A percentile compares a stretch with the other conserved stretches of the same genome.
Conservation (phyloP, 1,284 basidiomycete genomes). For the Trichosporon inkin region DNA sequence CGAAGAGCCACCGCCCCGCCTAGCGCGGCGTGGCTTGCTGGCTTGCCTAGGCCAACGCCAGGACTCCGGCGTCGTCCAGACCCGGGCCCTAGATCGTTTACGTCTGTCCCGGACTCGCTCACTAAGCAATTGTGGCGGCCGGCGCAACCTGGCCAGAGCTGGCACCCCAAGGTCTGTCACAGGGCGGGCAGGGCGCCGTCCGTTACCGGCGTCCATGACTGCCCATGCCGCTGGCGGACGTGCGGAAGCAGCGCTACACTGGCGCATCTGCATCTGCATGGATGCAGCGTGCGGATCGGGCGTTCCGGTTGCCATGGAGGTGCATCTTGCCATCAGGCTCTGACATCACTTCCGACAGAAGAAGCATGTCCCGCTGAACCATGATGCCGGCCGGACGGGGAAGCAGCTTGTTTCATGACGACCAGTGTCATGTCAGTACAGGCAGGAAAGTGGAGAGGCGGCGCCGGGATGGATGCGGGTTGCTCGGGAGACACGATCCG, state of each 20-base stretch:
- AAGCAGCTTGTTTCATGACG: not conserved
- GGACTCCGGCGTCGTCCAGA: not conserved
- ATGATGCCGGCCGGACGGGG: constrained; percentile 1
- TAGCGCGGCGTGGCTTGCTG: not conserved
- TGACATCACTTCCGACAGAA: constrained; percentile 3
- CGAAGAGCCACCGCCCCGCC: not conserved
- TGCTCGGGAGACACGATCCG: not conserved
- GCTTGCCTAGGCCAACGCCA: not conserved
- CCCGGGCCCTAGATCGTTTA: too few species aligned
- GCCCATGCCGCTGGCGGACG: too few species aligned
- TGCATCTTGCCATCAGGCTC: not conserved
- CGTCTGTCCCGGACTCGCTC: too few species aligned
- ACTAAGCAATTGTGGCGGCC: too few species aligned
- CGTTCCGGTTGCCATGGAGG: not conserved
- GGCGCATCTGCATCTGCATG: not conserved
- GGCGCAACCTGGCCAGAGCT: too few species aligned
- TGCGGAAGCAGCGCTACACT: too few species aligned
- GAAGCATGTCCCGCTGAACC: constrained; percentile 4
- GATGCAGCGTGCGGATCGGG: not conserved
- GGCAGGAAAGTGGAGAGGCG: too few species aligned
- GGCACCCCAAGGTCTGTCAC: too few species aligned
- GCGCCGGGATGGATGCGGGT: too few species aligned
- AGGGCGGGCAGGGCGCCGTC: too few species aligned
- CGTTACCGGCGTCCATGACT: too few species aligned
- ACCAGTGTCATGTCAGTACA: too few species aligned